Evolutionary conservation across 2,329 filamentous ascomycete genomes (phyloP).

Genomic region (Elsinoe perseae): DNA sequence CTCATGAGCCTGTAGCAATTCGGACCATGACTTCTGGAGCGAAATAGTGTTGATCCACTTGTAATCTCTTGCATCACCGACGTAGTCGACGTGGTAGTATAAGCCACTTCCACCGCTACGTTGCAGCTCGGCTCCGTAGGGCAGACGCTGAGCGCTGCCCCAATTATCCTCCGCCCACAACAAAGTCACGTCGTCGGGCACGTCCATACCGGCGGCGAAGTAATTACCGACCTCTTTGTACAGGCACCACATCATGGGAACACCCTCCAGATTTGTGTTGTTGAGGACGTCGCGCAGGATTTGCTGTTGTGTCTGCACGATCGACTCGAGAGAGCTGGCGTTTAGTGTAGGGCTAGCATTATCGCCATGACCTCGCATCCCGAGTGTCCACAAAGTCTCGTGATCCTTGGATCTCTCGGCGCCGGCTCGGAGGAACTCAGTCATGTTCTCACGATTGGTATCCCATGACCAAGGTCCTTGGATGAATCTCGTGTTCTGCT

Average conservation of each 20-base stretch:
- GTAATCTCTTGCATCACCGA: slow-evolving; percentile 44
- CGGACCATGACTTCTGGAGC: slow-evolving; percentile 56
- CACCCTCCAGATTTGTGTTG: slow-evolving; percentile 40
- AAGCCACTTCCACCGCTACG: slow-evolving; percentile 57
- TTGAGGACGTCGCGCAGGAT: slow-evolving; percentile 52
- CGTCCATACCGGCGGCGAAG: slow-evolving; percentile 54
- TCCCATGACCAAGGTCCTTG: slow-evolving; percentile 62
- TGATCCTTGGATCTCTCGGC: slow-evolving; percentile 58
- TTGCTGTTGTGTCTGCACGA: slow-evolving; percentile 53
- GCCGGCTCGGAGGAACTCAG: slow-evolving; percentile 61
- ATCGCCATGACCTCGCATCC: slow-evolving; percentile 64
- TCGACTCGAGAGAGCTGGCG: slow-evolving; percentile 50
- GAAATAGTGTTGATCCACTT: slow-evolving; percentile 60
- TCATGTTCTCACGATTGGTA: slow-evolving; percentile 60
- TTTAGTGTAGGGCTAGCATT: slow-evolving; percentile 53
- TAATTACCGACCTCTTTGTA: slow-evolving; percentile 70
- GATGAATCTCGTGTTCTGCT: slow-evolving; percentile 34
- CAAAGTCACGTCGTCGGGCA: slow-evolving; percentile 59
- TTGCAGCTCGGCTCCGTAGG: slow-evolving; percentile 51
- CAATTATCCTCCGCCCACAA: slow-evolving; percentile 65
- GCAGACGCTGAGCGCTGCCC: slow-evolving; percentile 56
- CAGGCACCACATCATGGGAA: slow-evolving; percentile 64
- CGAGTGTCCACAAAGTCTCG: slow-evolving; percentile 57
- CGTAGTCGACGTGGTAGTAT: slow-evolving; percentile 59
- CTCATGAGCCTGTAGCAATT: slow-evolving; percentile 56